Base-by-base conservation (phyloP, 164 flowering plant species). In the Vitis amurensis region DNA sequence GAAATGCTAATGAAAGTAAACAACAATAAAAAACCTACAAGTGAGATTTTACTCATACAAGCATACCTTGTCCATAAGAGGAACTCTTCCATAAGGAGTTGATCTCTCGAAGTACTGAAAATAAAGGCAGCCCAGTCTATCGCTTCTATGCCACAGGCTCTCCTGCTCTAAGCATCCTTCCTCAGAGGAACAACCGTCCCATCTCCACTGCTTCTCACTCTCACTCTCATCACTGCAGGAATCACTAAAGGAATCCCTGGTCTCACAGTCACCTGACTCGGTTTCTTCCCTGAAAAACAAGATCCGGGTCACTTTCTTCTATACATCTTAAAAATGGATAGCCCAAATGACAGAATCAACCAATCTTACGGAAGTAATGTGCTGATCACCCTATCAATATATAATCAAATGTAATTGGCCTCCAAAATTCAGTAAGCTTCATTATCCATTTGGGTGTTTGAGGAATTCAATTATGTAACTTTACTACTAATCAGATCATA, bases 51-150 rank as follows among this genome's bases (percentile, higher is more conserved):
- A 23, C 27, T 23, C 27, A 23, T 23, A 23, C 27, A 23, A 23
- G 14, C 52, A 55, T 82, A 94, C 99, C 99, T 95, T 93, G 73
- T 95, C 99, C 88, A 84, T 81, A 51, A 93, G 88, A 74, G 98
- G 99, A 55, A 87, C 88, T 76, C 99, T 86, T 74, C 84, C 89
- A 76, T 89, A 93, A 10, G 99, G 99, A 79, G 93, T 78, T 55
- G 90, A 79, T 79, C 80, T 87, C 79, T 95, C 99, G 58, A 93
- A 87, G 72, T 90, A 91, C 77, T 93, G 94, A 61, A 85, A 89
- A 63, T 90, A 88, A 29, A 90, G 91, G 71, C 70, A 69, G 8
- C 99, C 98, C 82, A 91, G 74, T 73, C 92, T 82, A 68, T 93
- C 89, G 80, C 79, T 88, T 12, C 77, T 67, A 68, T 76, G 90